These are phyloP conservation scores for Candida incommunis DNA, from an alignment of 805 yeast genomes.

Conservation along the genomic window DNA sequence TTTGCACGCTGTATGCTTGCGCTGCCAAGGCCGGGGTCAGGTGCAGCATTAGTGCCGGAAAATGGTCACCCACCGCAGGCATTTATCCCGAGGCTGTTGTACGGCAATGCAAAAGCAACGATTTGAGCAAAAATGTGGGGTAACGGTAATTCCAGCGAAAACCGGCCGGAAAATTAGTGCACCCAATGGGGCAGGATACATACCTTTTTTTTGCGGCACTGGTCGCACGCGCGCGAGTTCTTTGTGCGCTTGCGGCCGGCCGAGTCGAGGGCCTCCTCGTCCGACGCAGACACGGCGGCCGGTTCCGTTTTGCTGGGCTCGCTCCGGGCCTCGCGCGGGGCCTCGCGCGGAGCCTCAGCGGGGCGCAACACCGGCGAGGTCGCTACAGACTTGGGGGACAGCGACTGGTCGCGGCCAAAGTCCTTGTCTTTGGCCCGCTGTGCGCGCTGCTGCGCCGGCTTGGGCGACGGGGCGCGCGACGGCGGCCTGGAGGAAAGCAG, in stretches of 20 bases:
- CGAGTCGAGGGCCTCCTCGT: neutral
- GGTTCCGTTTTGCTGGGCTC: no score
- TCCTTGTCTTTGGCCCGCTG: no score
- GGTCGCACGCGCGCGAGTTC: conserved; percentile 17
- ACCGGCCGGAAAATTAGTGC: neutral
- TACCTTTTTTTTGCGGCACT: conserved; percentile 30
- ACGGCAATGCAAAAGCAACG: no score
- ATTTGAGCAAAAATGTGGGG: conserved; percentile 1
- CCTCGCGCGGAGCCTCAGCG: no score
- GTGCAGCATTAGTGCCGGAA: no score
- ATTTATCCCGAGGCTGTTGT: neutral
- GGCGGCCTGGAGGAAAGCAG: neutral
- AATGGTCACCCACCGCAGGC: no score
- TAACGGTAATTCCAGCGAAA: neutral
- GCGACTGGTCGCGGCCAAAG: no score
- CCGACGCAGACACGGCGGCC: no score
- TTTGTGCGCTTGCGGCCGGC: conserved; percentile 12
- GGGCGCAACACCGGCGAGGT: neutral
- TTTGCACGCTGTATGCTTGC: no score
- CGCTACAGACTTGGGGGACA: neutral
- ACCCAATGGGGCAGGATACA: conserved; percentile 6
- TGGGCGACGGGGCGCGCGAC: neutral
- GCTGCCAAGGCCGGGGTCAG: no score
- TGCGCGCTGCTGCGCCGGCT: no score
- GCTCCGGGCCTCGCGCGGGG: no score